A percentile compares a stretch with the other conserved stretches of the same genome.
Conservation (phyloP, 352 stramenopile species). For the Pythium angustatum region DNA sequence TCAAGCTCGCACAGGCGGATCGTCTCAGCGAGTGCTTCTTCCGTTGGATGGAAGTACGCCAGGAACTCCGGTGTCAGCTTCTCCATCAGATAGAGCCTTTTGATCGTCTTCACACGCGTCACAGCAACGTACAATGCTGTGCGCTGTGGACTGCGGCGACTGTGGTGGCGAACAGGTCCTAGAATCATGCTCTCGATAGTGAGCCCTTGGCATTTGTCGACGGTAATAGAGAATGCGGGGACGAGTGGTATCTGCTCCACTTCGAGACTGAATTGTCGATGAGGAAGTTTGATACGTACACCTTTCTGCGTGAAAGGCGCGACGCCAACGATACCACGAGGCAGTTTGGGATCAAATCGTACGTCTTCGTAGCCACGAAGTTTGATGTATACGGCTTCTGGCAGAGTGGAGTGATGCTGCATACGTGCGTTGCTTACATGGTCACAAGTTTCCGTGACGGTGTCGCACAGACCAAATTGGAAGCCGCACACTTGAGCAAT, state of each 20-base stretch:
- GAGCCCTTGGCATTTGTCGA: not conserved
- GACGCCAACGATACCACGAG: conserved; percentile 2
- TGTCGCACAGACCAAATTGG: no score
- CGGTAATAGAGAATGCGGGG: not conserved
- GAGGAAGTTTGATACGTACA: not conserved
- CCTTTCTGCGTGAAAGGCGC: not conserved
- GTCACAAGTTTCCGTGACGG: not conserved
- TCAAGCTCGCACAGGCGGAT: no score
- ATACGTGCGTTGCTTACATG: not conserved
- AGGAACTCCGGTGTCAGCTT: no score
- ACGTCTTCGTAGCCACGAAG: not conserved
- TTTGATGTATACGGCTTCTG: conserved; percentile 4
- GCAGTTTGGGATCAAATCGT: not conserved
- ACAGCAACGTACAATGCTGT: conserved; percentile 1
- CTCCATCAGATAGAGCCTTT: not conserved
- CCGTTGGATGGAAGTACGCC: no score
- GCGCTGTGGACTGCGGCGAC: not conserved
- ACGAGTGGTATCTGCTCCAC: not conserved
- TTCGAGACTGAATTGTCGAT: not conserved
- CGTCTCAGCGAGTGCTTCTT: no score
- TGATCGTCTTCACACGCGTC: not conserved
- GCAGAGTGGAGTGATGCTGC: not conserved
- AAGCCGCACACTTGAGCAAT: conserved; percentile 14
- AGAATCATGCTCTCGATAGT: not conserved
- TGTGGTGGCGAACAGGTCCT: not conserved